Conservation (phyloP, 495 filamentous ascomycete species). For the Filosporella fistucella region DNA sequence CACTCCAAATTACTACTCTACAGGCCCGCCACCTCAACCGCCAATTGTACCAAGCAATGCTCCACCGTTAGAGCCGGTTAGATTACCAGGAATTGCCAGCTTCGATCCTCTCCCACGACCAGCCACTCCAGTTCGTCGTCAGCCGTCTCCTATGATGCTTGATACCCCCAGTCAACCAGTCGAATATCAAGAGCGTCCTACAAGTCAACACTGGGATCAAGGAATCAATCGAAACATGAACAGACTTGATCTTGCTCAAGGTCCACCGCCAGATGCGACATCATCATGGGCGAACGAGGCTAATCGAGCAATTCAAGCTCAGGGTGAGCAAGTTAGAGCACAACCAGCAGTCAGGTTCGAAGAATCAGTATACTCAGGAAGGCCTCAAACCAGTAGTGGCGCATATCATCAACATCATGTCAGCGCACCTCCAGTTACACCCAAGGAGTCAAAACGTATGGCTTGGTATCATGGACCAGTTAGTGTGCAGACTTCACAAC, state of each 20-base stretch:
- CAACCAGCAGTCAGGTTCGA: conserved; percentile 43
- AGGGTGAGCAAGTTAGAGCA: conserved; percentile 35
- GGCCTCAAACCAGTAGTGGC: conserved; percentile 17
- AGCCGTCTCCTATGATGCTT: conserved; percentile 65
- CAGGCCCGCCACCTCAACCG: conserved; percentile 51
- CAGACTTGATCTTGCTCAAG: conserved; percentile 62
- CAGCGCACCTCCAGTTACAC: conserved; percentile 42
- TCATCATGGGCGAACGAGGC: conserved; percentile 45
- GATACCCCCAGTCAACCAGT: conserved; percentile 38
- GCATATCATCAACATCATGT: conserved; percentile 44
- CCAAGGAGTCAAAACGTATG: conserved; percentile 58
- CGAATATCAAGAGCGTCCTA: conserved; percentile 45
- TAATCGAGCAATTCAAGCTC: conserved; percentile 43
- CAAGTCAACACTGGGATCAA: conserved; percentile 69
- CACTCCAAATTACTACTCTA: conserved; percentile 52
- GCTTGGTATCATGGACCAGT: conserved; percentile 66
- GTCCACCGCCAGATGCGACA: conserved; percentile 48
- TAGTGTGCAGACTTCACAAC: conserved; percentile 6
- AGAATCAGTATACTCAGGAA: conserved; percentile 25
- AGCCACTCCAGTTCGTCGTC: conserved; percentile 56
- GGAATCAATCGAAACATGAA: conserved; percentile 69
- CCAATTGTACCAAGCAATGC: conserved; percentile 50
- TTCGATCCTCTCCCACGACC: conserved; percentile 67
- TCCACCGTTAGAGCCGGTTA: conserved; percentile 32
- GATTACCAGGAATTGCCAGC: conserved; percentile 85